Evolutionary conservation across 1,284 basidiomycete genomes (phyloP).

Genomic region (Wallemia ichthyophaga): DNA sequence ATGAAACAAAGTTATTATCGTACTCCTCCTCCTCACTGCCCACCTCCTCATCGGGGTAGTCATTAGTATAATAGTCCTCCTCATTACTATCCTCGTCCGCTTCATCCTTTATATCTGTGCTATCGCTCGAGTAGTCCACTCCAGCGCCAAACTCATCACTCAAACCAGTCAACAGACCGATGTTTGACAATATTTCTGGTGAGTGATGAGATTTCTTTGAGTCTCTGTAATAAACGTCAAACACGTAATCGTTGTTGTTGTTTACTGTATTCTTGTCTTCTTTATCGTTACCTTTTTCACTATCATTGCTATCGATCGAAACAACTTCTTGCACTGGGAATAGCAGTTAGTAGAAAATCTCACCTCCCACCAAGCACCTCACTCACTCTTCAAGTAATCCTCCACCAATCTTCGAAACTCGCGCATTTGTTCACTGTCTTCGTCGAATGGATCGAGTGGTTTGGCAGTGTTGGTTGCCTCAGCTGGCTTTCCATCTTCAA

Average conservation of each 20-base stretch:
- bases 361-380: no score
- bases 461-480: no score
- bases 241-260: not conserved
- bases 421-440: conserved; percentile 1
- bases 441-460: not conserved
- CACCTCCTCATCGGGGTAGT: not conserved
- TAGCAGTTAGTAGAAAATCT: no score
- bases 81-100: conserved; percentile 4
- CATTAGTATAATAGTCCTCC: not conserved
- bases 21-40: not conserved
- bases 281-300: no score
- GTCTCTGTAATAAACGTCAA: not conserved
- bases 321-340: no score
- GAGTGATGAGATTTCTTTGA: not conserved
- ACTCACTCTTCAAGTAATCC: not conserved
- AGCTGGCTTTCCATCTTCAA: not conserved
- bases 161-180: not conserved
- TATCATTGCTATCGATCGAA: no score
- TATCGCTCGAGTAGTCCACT: not conserved
- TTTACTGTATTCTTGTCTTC: not conserved
- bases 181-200: not conserved
- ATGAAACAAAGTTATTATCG: not conserved
- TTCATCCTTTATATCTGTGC: not conserved
- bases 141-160: not conserved
- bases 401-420: not conserved